Evolutionary conservation across 1,284 basidiomycete genomes (phyloP).

Genomic region (Tylopilus sp.): DNA sequence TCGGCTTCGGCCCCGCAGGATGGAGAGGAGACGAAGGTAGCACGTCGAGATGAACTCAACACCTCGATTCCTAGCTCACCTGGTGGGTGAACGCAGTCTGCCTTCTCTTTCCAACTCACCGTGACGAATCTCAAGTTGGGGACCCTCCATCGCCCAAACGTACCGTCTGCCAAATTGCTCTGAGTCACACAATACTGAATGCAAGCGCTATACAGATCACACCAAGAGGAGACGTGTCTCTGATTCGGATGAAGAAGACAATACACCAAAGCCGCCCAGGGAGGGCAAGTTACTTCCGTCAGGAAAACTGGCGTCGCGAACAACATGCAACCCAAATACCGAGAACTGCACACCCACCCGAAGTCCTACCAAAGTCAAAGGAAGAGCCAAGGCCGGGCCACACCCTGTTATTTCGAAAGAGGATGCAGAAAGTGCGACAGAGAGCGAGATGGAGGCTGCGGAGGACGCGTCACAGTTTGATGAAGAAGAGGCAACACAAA

Average conservation of each 20-base stretch:
- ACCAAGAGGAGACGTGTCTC: constrained; percentile 61
- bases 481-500: constrained; percentile 53
- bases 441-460: constrained; percentile 57
- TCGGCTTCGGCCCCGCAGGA: constrained; percentile 19
- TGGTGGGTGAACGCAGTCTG: constrained; percentile 17
- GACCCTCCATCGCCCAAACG: constrained; percentile 31
- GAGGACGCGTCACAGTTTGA: constrained; percentile 38
- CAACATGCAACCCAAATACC: constrained; percentile 5
- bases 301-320: constrained; percentile 1
- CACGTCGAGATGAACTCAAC: constrained; percentile 8
- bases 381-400: constrained; percentile 24
- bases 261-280: constrained; percentile 9
- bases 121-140: constrained; percentile 41
- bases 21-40: constrained; percentile 35
- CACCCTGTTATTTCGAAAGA: constrained; percentile 35
- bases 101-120: constrained; percentile 6
- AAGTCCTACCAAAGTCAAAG: constrained; percentile 17
- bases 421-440: constrained; percentile 45
- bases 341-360: constrained; percentile 15
- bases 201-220: constrained; percentile 21
- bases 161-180: constrained; percentile 12
- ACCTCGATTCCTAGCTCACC: neutral
- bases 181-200: neutral
- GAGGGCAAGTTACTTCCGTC: neutral
- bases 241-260: constrained; percentile 64